Evolutionary conservation across 2,329 filamentous ascomycete genomes (phyloP).

Genomic region (Colletotrichum sp.): DNA sequence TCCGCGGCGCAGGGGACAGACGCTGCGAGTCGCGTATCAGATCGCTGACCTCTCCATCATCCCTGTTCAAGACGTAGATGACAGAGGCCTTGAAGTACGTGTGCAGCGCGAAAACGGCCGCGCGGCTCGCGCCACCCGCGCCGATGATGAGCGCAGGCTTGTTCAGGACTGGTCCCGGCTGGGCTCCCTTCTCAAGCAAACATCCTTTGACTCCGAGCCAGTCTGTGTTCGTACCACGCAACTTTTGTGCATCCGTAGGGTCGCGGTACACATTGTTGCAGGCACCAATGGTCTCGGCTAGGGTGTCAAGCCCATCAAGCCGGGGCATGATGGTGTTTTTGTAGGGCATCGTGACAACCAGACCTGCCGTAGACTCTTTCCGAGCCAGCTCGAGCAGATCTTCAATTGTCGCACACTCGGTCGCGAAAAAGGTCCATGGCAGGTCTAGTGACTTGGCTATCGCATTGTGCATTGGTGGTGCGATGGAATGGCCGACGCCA

Average conservation of each 20-base stretch:
- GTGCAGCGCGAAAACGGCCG: slow-evolving; percentile 40
- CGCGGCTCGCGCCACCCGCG: slow-evolving; percentile 45
- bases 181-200: slow-evolving; percentile 25
- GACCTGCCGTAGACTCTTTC: slow-evolving; percentile 29
- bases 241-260: slow-evolving; percentile 22
- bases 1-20: slow-evolving; percentile 19
- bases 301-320: slow-evolving; percentile 40
- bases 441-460: slow-evolving; percentile 37
- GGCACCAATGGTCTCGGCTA: slow-evolving; percentile 38
- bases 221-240: slow-evolving; percentile 47
- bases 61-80: slow-evolving; percentile 42
- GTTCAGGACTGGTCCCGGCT: slow-evolving; percentile 9
- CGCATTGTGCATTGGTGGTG: slow-evolving; percentile 42
- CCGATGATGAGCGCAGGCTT: slow-evolving; percentile 41
- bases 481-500: slow-evolving; percentile 44
- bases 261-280: slow-evolving; percentile 38
- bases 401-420: slow-evolving; percentile 35
- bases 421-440: slow-evolving; percentile 32
- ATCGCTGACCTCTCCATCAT: slow-evolving; percentile 30
- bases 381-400: slow-evolving; percentile 33
- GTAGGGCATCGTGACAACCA: slow-evolving; percentile 43
- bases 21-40: slow-evolving; percentile 29
- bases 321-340: slow-evolving; percentile 38
- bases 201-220: slow-evolving; percentile 45
- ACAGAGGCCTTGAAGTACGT: slow-evolving; percentile 28